Percentiles rank a stretch among this genome's conserved stretches.
phyloP scores from a whole-genome alignment of 83 land plant species.

The Picea mariana region DNA sequence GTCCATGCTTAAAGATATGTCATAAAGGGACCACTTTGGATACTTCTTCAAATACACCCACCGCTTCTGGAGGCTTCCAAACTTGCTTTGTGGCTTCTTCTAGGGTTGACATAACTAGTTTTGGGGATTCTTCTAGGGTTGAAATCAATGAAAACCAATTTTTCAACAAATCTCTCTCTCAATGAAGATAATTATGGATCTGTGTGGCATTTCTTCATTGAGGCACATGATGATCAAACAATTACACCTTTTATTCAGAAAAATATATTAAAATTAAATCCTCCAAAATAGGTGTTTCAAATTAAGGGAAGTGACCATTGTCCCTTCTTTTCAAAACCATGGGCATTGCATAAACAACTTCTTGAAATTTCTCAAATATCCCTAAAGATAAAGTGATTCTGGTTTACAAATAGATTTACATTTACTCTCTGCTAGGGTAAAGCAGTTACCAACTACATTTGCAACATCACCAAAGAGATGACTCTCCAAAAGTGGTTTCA shows the following conservation, averaged over 20 bases:
- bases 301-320: slow-evolving; percentile 89
- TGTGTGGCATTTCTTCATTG: slow-evolving; percentile 62
- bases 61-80: too few relatives aligned
- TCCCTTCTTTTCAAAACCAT: slow-evolving; percentile 95
- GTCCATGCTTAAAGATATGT: too few relatives aligned
- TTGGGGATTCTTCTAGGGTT: too few relatives aligned
- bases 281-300: slow-evolving; percentile 68
- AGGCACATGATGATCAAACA: slow-evolving; percentile 76
- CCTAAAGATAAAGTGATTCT: background rate
- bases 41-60: too few relatives aligned
- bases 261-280: slow-evolving; percentile 49
- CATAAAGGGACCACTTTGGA: too few relatives aligned
- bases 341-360: slow-evolving; percentile 66
- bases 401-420: background rate
- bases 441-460: background rate
- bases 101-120: too few relatives aligned
- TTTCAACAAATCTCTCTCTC: slow-evolving; percentile 68
- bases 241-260: slow-evolving; percentile 58
- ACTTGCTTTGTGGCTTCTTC: too few relatives aligned
- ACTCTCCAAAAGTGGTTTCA: background rate
- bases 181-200: slow-evolving; percentile 71
- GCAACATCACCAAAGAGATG: background rate
- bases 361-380: slow-evolving; percentile 64
- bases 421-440: background rate
- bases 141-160: slow-evolving; percentile 28